These are phyloP conservation scores for Sonneratia alba DNA, from an alignment of 345 rosid species.

Conservation along the genomic window DNA sequence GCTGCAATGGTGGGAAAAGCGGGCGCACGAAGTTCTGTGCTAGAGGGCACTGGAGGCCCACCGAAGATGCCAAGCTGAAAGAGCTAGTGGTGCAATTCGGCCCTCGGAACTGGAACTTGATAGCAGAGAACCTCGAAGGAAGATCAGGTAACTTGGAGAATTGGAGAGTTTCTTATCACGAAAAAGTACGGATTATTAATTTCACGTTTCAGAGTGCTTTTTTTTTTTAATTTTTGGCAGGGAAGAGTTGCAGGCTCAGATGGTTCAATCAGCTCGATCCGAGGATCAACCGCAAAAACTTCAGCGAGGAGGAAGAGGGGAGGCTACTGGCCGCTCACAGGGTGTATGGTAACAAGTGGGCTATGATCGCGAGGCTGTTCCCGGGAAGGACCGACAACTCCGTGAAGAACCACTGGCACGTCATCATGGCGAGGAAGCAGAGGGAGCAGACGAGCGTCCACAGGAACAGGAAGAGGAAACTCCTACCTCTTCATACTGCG, in stretches of 20 bases:
- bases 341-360: conserved; percentile 86
- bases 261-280: conserved; percentile 97
- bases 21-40: conserved; percentile 42
- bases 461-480: conserved; percentile 19
- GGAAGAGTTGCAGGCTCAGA: conserved; percentile 91
- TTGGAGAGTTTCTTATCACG: too few relatives aligned
- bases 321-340: conserved; percentile 59
- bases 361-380: conserved; percentile 71
- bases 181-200: too few relatives aligned
- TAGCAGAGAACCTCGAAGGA: conserved; percentile 75
- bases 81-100: conserved; percentile 72
- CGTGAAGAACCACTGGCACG: conserved; percentile 96
- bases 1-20: conserved; percentile 16
- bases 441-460: conserved; percentile 53
- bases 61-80: conserved; percentile 72
- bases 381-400: conserved; percentile 94
- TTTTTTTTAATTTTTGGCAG: conserved; percentile 37
- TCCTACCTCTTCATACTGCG: conserved; percentile 7
- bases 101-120: conserved; percentile 94
- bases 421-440: conserved; percentile 78
- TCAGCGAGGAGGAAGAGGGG: conserved; percentile 76
- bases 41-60: conserved; percentile 94
- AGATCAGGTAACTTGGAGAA: conserved; percentile 56
- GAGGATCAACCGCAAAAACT: conserved; percentile 69
- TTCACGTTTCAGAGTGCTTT: background rate